phyloP scores from a whole-genome alignment of 345 rosid species.

The Stellera chamaejasme region DNA sequence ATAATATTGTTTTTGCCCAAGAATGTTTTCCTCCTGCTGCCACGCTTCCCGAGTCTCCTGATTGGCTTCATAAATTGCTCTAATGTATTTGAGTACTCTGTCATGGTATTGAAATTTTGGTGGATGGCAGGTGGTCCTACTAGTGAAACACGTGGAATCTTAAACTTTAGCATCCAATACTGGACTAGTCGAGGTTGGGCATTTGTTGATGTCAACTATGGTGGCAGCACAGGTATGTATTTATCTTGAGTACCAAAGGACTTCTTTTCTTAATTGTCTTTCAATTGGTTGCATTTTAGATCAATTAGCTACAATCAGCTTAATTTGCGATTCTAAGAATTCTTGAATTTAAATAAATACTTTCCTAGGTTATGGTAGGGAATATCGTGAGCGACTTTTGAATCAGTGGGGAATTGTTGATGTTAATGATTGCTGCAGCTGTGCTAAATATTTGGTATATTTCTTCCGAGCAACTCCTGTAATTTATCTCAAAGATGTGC shows the following conservation, averaged over 20 bases:
- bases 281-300: too few species aligned
- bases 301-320: too few species aligned
- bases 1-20: neutral
- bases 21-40: neutral
- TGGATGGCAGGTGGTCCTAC: slow-evolving; percentile 85
- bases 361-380: slow-evolving; percentile 85
- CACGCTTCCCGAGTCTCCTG: neutral
- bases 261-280: neutral
- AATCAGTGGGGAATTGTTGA: slow-evolving; percentile 87
- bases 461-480: slow-evolving; percentile 1
- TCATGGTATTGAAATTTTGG: neutral
- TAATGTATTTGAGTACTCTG: slow-evolving; percentile 1
- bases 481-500: slow-evolving; percentile 3
- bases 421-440: slow-evolving; percentile 92
- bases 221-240: slow-evolving; percentile 97
- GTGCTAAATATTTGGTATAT: slow-evolving; percentile 81
- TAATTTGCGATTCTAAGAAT: neutral
- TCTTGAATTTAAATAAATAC: neutral
- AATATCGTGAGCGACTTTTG: slow-evolving; percentile 80
- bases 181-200: slow-evolving; percentile 99
- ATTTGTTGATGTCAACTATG: slow-evolving; percentile 88
- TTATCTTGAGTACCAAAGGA: neutral
- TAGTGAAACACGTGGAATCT: slow-evolving; percentile 59
- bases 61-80: slow-evolving; percentile 1
- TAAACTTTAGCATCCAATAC: slow-evolving; percentile 73